Percentiles rank a stretch among this genome's conserved stretches.
Evolutionary conservation across 1,284 basidiomycete genomes (phyloP).

Genomic region (Veloboletus limbatus): DNA sequence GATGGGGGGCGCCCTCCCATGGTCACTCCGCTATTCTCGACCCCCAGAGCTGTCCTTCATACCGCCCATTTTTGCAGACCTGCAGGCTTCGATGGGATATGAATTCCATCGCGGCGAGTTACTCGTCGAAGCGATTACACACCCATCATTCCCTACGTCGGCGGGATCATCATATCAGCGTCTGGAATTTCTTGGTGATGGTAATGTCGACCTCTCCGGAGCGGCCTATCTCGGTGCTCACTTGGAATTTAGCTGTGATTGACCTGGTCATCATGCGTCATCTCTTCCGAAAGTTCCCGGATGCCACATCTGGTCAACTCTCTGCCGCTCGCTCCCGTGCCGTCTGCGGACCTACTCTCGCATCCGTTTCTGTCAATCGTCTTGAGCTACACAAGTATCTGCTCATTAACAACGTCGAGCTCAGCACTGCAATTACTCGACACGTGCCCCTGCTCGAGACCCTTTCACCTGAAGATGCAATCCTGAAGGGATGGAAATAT

Average conservation of each 20-base stretch:
- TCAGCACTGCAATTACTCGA: conserved; percentile 59
- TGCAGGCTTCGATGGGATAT: conserved; percentile 71
- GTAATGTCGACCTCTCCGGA: conserved; percentile 40
- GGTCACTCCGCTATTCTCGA: conserved; percentile 51
- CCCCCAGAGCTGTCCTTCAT: conserved; percentile 34
- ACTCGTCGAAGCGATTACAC: conserved; percentile 74
- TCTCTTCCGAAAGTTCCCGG: conserved; percentile 65
- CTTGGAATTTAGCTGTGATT: conserved; percentile 54
- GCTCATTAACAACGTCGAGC: conserved; percentile 66
- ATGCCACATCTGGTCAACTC: conserved; percentile 72
- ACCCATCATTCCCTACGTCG: conserved; percentile 65
- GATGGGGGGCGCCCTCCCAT: conserved; percentile 66
- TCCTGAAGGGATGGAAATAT: conserved; percentile 70
- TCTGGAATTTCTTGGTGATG: conserved; percentile 83
- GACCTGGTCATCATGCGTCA: conserved; percentile 74
- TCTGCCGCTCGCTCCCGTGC: conserved; percentile 66
- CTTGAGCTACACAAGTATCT: conserved; percentile 69
- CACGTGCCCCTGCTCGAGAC: conserved; percentile 58
- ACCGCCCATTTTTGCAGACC: conserved; percentile 47
- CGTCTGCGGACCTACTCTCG: conserved; percentile 73
- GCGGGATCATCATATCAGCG: conserved; percentile 73
- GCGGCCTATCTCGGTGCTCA: conserved; percentile 11
- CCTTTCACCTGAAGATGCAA: conserved; percentile 57
- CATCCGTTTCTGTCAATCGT: conserved; percentile 61
- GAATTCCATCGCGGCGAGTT: conserved; percentile 60